phyloP scores from a whole-genome alignment of 1,284 basidiomycete genomes.

The Irpex sp. region DNA sequence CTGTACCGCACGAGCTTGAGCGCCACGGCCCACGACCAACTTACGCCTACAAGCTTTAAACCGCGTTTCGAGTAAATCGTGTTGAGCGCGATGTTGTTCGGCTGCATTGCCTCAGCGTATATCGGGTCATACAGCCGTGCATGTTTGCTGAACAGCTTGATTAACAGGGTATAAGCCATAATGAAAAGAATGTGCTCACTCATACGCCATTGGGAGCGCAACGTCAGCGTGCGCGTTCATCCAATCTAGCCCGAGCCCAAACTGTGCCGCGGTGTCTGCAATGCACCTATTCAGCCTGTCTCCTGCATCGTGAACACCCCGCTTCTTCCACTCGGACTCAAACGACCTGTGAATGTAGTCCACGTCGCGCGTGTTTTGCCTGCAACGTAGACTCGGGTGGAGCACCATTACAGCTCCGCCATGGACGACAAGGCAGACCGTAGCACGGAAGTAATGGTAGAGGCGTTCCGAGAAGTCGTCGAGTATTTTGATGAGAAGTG shows the following conservation, averaged over 20 bases:
- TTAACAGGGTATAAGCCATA: neutral
- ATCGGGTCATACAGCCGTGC: slow-evolving; percentile 55
- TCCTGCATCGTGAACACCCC: slow-evolving; percentile 46
- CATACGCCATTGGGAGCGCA: slow-evolving; percentile 55
- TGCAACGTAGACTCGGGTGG: slow-evolving; percentile 41
- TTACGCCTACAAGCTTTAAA: slow-evolving; percentile 53
- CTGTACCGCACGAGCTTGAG: slow-evolving; percentile 67
- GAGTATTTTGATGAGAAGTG: slow-evolving; percentile 40
- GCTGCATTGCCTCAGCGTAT: slow-evolving; percentile 44
- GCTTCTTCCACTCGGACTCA: slow-evolving; percentile 44
- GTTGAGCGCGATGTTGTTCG: slow-evolving; percentile 47
- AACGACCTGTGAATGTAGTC: slow-evolving; percentile 63
- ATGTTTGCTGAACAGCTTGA: slow-evolving; percentile 27
- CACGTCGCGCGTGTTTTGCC: slow-evolving; percentile 57
- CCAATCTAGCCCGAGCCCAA: slow-evolving; percentile 59
- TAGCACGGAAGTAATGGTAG: slow-evolving; percentile 37
- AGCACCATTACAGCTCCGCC: slow-evolving; percentile 70
- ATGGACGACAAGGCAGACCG: slow-evolving; percentile 58
- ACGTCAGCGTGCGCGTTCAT: slow-evolving; percentile 70
- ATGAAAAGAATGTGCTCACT: slow-evolving; percentile 39
- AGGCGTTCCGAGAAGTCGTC: slow-evolving; percentile 47
- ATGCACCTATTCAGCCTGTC: slow-evolving; percentile 54
- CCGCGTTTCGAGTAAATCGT: slow-evolving; percentile 54
- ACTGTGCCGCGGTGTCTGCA: slow-evolving; percentile 43
- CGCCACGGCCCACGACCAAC: slow-evolving; percentile 64